These are phyloP conservation scores for Arabidopsis lyrata DNA, from an alignment of 441 rosid species.

Conservation along the genomic window DNA sequence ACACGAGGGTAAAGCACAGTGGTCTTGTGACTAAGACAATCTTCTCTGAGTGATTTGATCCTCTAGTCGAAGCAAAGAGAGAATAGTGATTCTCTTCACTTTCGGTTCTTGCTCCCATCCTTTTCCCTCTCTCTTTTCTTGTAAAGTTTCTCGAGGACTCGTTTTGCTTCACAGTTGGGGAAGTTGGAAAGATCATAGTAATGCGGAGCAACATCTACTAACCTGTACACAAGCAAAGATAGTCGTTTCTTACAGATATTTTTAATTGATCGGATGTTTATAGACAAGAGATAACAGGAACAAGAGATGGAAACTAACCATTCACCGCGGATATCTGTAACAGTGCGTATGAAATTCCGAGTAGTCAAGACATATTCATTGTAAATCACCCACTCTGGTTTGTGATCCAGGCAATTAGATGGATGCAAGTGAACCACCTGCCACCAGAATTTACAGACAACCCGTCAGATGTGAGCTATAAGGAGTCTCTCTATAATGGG, in stretches of 20 bases:
- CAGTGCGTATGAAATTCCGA: conserved; percentile 39
- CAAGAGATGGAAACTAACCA: conserved; percentile 57
- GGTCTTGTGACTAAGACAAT: background rate
- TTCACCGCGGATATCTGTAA: conserved; percentile 89
- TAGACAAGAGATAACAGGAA: background rate
- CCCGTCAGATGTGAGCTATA: too few relatives aligned
- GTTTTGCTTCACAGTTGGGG: conserved; percentile 89
- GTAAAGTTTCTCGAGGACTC: conserved; percentile 85
- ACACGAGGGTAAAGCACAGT: background rate
- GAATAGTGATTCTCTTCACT: conserved; percentile 50
- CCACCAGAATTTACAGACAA: too few relatives aligned
- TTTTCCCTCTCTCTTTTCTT: conserved; percentile 72
- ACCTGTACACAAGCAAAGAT: conserved; percentile 52
- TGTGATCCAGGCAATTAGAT: too few relatives aligned
- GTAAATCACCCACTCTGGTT: too few relatives aligned
- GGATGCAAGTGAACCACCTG: too few relatives aligned
- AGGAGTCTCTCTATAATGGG: too few relatives aligned
- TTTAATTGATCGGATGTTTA: too few relatives aligned
- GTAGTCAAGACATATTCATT: too few relatives aligned
- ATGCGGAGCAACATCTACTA: conserved; percentile 85
- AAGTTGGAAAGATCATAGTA: conserved; percentile 81
- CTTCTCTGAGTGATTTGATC: background rate
- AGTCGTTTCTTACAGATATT: background rate
- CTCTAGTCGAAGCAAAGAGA: background rate
- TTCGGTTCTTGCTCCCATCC: conserved; percentile 64